These are phyloP conservation scores for Baorangia bicolor DNA, from an alignment of 768 basidiomycete genomes.

Conservation along the genomic window DNA sequence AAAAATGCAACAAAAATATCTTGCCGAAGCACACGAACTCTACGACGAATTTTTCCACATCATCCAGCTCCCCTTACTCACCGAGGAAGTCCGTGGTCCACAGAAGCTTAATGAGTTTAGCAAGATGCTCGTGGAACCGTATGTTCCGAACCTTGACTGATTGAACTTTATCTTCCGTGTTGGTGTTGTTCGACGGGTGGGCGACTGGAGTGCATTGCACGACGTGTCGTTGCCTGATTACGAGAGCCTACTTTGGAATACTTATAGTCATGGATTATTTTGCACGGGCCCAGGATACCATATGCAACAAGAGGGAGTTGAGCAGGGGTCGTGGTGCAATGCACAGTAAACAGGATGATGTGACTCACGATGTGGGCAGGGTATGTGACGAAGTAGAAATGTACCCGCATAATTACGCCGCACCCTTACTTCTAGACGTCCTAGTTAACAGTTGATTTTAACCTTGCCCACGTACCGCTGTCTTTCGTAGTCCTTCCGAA, in stretches of 20 bases:
- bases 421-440: not conserved
- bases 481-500: slow-evolving; percentile 88
- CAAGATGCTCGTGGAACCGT: slow-evolving; percentile 86
- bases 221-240: not conserved
- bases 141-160: slow-evolving; percentile 45
- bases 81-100: slow-evolving; percentile 95
- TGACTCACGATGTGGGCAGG: too few species aligned
- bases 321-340: not conserved
- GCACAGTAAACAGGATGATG: not conserved
- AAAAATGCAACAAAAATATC: slow-evolving; percentile 98
- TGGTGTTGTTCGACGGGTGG: not conserved
- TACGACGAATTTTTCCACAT: slow-evolving; percentile 99
- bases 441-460: slow-evolving; percentile 33
- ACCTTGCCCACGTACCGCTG: slow-evolving; percentile 80
- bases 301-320: not conserved
- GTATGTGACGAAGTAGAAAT: too few species aligned
- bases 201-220: not conserved
- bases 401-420: too few species aligned
- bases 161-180: not conserved
- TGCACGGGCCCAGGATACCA: slow-evolving; percentile 13
- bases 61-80: slow-evolving; percentile 86
- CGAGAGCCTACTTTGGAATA: not conserved
- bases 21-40: slow-evolving; percentile 93
- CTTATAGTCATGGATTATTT: slow-evolving; percentile 10
- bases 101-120: slow-evolving; percentile 93